These are phyloP conservation scores for Asterophora lycoperdoides DNA, from an alignment of 768 basidiomycete species.

Conservation along the genomic window DNA sequence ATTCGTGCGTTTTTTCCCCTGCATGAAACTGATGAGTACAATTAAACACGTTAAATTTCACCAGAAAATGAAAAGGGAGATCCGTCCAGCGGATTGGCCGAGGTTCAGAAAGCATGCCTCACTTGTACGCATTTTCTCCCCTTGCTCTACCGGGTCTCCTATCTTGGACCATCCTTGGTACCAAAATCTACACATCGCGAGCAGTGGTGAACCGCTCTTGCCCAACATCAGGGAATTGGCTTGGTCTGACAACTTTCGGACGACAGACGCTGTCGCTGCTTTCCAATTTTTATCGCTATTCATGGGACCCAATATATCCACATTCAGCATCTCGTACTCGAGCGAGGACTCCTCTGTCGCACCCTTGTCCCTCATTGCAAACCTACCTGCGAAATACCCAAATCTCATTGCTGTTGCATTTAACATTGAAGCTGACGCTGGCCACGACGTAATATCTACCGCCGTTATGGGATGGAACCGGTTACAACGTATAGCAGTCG, in stretches of 20 bases:
- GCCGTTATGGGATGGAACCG: not conserved
- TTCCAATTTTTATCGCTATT: no score
- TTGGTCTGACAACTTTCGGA: no score
- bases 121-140: not conserved
- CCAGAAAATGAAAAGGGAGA: not conserved
- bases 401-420: no score
- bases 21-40: not conserved
- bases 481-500: not conserved
- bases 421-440: no score
- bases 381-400: no score
- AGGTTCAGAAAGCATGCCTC: not conserved
- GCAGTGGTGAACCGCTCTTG: not conserved
- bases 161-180: not conserved
- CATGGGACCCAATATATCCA: no score
- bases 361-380: no score
- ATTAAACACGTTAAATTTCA: not conserved
- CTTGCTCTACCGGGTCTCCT: not conserved
- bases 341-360: no score
- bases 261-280: no score
- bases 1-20: not conserved
- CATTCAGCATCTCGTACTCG: no score
- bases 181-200: not conserved
- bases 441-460: no score
- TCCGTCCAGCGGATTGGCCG: constrained; percentile 1
- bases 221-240: no score